Percentiles rank a stretch among this genome's conserved stretches.
phyloP scores from a whole-genome alignment of 768 basidiomycete genomes.

The Pleurotus djamor region DNA sequence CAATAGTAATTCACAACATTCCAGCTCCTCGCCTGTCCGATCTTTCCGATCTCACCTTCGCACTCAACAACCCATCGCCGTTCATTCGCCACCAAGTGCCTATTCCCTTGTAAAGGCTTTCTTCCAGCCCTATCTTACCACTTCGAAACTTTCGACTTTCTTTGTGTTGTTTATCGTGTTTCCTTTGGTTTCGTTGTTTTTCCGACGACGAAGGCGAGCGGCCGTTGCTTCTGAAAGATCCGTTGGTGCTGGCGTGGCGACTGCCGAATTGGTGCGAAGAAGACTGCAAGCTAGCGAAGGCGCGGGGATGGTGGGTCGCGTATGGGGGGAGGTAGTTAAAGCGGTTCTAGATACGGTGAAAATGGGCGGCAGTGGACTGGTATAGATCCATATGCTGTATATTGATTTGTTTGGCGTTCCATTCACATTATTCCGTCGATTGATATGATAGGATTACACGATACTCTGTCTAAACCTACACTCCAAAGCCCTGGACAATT shows the following conservation, averaged over 20 bases:
- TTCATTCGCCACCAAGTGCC: constrained; percentile 20
- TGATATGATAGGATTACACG: neutral
- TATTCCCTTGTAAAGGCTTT: constrained; percentile 47
- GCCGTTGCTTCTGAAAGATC: constrained; percentile 10
- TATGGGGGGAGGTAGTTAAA: constrained; percentile 51
- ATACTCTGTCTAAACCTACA: neutral
- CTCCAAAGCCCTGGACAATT: neutral
- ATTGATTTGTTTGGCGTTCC: neutral
- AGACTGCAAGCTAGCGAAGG: constrained; percentile 43
- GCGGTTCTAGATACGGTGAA: constrained; percentile 64
- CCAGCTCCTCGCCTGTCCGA: neutral
- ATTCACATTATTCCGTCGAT: neutral
- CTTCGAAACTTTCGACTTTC: constrained; percentile 47
- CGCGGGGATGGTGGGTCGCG: constrained; percentile 28
- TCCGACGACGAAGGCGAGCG: constrained; percentile 41
- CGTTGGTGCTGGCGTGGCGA: constrained; percentile 20
- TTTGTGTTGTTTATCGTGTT: constrained; percentile 43
- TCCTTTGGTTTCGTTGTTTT: constrained; percentile 42
- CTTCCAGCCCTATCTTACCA: constrained; percentile 45
- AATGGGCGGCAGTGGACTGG: constrained; percentile 78
- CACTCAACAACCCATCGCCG: constrained; percentile 16
- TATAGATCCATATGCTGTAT: constrained; percentile 29
- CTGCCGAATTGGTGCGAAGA: constrained; percentile 58
- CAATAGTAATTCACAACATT: neutral
- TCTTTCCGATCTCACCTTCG: constrained; percentile 15